Evolutionary conservation across 2,329 filamentous ascomycete genomes (phyloP), one percentile per base, ranked within the genome.

Genomic region (Pseudogymnoascus verrucosus): DNA sequence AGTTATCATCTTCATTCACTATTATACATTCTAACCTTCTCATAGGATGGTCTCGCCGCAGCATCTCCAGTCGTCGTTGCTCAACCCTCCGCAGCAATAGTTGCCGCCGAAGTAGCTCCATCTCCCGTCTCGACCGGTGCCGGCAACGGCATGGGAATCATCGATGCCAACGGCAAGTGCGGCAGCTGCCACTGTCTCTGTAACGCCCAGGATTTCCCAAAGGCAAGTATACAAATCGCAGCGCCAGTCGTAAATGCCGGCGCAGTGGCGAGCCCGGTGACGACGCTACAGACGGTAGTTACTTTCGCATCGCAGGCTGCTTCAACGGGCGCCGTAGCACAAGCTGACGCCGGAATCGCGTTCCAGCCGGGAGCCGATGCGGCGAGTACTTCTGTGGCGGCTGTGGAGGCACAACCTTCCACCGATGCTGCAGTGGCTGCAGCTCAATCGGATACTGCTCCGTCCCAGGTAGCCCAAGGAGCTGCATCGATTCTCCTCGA

Each of bases 211-310:
- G 37, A 31, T 23, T 47, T 47, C 28, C 61, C 23, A 47, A 19
- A 4, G 14, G 51, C 62, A 40, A 42, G 21, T 34, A 5, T 59
- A 23, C 36, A 54, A 63, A 31, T 40, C 6, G 54, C 57, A 36
- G 60, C 51, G 8, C 26, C 57, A 23, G 16, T 31, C 34, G 62
- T 40, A 2, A 21, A 12, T 28, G 47, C 11, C 40, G 10, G 16
- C 4, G 34, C 57, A 19, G n/a, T 23, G 5, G 40, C 62, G 31
- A 47, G 23, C 39, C 14, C 57, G 7, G 6, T 62, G 14, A 63
- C 62, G 34, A 63, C 62, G 19, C 44, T 63, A 10, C 62, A 63
- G 44, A 63, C 62, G 11, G 57, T 63, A 26, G 57, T 63, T 34
- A 61, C 62, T 28, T 26, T 40, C 28, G 26, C 64, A 14, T 5